Evolutionary conservation across 371 early-diverging fungal species (phyloP).

Genomic region (Lichtheimia ramosa): DNA sequence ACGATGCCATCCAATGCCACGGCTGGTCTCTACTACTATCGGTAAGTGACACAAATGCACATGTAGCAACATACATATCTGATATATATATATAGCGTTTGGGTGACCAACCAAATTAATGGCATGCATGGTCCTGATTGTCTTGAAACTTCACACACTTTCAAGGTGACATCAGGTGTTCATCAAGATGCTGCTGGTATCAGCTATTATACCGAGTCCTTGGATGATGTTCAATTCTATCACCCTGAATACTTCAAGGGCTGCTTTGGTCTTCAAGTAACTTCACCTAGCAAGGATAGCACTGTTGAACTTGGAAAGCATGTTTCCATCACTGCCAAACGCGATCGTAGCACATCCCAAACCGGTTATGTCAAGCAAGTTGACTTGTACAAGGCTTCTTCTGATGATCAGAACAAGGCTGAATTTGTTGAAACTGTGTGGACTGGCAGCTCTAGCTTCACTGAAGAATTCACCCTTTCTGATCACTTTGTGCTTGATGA

Average conservation of each 20-base stretch:
- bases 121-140: conserved; percentile 49
- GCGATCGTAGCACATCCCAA: conserved; percentile 33
- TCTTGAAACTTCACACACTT: conserved; percentile 54
- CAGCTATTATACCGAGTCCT: conserved; percentile 41
- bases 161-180: conserved; percentile 62
- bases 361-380: conserved; percentile 35
- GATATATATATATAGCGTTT: conserved; percentile 26
- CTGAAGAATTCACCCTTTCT: conserved; percentile 35
- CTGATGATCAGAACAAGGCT: conserved; percentile 12
- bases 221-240: conserved; percentile 34
- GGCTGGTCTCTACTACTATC: conserved; percentile 53
- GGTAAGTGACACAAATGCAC: conserved; percentile 20
- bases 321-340: conserved; percentile 28
- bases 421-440: conserved; percentile 26
- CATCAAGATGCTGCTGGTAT: conserved; percentile 57
- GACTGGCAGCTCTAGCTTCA: conserved; percentile 29
- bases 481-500: conserved; percentile 35
- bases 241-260: conserved; percentile 31
- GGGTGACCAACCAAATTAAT: conserved; percentile 45
- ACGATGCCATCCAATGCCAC: conserved; percentile 24
- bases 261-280: conserved; percentile 44
- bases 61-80: not conserved
- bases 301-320: conserved; percentile 28
- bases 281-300: conserved; percentile 26
- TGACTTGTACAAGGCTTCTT: conserved; percentile 39